Evolutionary conservation across 805 yeast genomes (phyloP).

Genomic region (Pichia membranifaciens): DNA sequence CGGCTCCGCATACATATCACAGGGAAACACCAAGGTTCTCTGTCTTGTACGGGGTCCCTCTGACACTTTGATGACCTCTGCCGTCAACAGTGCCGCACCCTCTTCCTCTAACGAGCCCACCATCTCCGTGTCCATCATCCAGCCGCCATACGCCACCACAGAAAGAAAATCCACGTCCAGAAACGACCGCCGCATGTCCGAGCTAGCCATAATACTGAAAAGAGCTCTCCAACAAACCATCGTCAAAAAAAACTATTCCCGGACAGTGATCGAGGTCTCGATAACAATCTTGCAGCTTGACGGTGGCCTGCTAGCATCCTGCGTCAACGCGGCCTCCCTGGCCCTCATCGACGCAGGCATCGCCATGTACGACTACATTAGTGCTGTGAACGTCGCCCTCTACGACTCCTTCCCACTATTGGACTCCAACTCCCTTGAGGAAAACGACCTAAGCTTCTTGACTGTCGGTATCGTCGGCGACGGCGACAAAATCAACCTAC

Average conservation of each 20-base stretch:
- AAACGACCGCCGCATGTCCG: slow-evolving; percentile 65
- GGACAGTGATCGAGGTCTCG: slow-evolving; percentile 72
- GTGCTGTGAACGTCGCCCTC: slow-evolving; percentile 74
- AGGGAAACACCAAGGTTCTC: slow-evolving; percentile 84
- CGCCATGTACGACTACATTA: slow-evolving; percentile 85
- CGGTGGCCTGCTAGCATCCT: slow-evolving; percentile 77
- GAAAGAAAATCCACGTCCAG: slow-evolving; percentile 64
- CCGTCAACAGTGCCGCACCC: slow-evolving; percentile 38
- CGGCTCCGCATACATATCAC: slow-evolving; percentile 89
- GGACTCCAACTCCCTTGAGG: slow-evolving; percentile 80
- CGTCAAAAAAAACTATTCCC: slow-evolving; percentile 67
- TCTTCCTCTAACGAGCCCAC: slow-evolving; percentile 51
- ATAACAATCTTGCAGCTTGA: slow-evolving; percentile 82
- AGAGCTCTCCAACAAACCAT: slow-evolving; percentile 72
- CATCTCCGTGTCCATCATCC: slow-evolving; percentile 56
- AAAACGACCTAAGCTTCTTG: slow-evolving; percentile 70
- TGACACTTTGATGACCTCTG: slow-evolving; percentile 48
- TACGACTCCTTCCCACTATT: slow-evolving; percentile 71
- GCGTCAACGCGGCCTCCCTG: slow-evolving; percentile 80
- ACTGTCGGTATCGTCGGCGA: slow-evolving; percentile 84
- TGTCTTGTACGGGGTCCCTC: slow-evolving; percentile 86
- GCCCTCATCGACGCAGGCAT: slow-evolving; percentile 95
- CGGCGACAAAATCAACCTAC: slow-evolving; percentile 67
- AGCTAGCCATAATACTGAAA: slow-evolving; percentile 58
- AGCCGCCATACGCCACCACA: slow-evolving; percentile 76